phyloP scores from a whole-genome alignment of 352 stramenopile genomes.

The Phytophthora pinifolia region DNA sequence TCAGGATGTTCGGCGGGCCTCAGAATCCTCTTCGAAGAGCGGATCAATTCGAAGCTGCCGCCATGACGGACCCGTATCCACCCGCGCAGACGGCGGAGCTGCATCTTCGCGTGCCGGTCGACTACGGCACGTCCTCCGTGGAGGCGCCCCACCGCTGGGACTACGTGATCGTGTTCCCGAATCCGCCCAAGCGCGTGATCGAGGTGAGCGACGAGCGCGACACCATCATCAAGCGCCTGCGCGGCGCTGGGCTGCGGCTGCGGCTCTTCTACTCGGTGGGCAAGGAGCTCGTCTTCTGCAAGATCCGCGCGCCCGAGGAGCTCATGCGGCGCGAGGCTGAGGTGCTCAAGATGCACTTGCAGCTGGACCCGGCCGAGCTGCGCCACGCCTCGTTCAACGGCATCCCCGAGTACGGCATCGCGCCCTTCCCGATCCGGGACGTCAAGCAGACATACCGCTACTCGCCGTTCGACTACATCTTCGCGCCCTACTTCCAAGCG shows the following conservation, averaged over 20 bases:
- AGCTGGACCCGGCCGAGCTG: slow-evolving; percentile 66
- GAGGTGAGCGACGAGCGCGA: slow-evolving; percentile 67
- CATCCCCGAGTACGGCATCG: slow-evolving; percentile 70
- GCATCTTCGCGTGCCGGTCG: slow-evolving; percentile 35
- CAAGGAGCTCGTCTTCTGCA: slow-evolving; percentile 76
- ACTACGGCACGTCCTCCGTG: slow-evolving; percentile 47
- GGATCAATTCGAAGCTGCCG: slow-evolving; percentile 5
- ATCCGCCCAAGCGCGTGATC: slow-evolving; percentile 62
- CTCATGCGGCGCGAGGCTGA: slow-evolving; percentile 72
- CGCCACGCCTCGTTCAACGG: slow-evolving; percentile 64
- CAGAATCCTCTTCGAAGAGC: neutral
- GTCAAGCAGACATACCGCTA: slow-evolving; percentile 78
- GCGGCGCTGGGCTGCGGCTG: slow-evolving; percentile 58
- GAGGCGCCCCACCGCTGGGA: slow-evolving; percentile 59
- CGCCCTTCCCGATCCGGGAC: slow-evolving; percentile 80
- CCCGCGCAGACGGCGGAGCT: slow-evolving; percentile 38
- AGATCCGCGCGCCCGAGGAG: slow-evolving; percentile 77
- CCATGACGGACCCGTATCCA: slow-evolving; percentile 34
- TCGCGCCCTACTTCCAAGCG: slow-evolving; percentile 76
- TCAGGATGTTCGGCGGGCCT: neutral
- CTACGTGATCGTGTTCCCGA: slow-evolving; percentile 86
- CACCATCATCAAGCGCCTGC: slow-evolving; percentile 76
- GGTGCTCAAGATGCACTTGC: slow-evolving; percentile 71
- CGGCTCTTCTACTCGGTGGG: slow-evolving; percentile 75
- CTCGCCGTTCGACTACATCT: slow-evolving; percentile 85